Conservation (phyloP, 192 early-diverging fungal genomes). For the Backusella psychrophila region DNA sequence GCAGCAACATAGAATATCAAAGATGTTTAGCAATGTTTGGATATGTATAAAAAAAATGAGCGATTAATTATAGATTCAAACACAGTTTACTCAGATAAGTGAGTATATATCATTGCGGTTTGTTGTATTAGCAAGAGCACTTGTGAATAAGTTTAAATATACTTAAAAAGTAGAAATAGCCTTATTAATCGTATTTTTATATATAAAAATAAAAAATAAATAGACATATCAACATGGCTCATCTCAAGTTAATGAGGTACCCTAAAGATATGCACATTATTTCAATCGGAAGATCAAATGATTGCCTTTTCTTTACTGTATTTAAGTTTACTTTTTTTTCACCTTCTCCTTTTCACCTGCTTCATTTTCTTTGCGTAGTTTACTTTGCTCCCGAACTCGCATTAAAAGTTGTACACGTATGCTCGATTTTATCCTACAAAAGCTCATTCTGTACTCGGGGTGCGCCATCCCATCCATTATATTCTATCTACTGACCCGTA, state of each 20-base stretch:
- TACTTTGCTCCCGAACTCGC: background rate
- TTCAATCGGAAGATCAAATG: background rate
- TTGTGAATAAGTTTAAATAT: background rate
- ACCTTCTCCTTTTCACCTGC: background rate
- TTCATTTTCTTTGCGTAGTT: background rate
- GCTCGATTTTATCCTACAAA: slow-evolving; percentile 4
- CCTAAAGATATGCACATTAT: background rate
- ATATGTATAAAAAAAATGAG: background rate
- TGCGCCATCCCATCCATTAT: slow-evolving; percentile 1
- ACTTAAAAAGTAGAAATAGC: background rate
- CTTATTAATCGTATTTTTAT: background rate
- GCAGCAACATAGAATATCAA: too few species aligned
- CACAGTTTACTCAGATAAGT: background rate
- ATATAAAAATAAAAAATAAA: background rate
- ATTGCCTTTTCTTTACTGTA: background rate
- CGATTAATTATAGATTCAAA: background rate
- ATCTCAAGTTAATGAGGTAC: background rate
- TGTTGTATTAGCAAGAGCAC: background rate
- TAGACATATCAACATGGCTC: background rate
- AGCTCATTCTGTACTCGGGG: background rate
- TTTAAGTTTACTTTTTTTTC: background rate
- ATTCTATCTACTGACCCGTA: background rate
- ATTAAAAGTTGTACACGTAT: background rate
- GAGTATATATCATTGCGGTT: background rate
- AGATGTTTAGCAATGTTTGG: background rate